Conservation (phyloP, 1,139 yeast species). For the Hyphopichia khmerensis region DNA sequence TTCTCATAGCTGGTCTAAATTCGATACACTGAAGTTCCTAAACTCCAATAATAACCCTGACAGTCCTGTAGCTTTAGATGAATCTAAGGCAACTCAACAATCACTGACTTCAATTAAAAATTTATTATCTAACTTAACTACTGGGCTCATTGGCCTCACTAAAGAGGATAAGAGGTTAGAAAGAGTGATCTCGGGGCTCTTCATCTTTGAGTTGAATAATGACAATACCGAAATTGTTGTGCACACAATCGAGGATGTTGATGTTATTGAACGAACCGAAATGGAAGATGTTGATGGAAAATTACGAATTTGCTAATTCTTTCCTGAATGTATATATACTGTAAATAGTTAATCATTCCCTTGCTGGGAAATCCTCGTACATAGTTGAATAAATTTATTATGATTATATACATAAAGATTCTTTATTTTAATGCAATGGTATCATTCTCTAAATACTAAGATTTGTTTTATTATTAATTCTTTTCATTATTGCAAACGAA, state of each 20-base stretch:
- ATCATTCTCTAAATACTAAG: too few relatives aligned
- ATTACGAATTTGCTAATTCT: constrained; percentile 26
- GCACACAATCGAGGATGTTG: constrained; percentile 79
- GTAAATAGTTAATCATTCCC: constrained; percentile 3
- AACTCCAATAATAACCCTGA: constrained; percentile 1
- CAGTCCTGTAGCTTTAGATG: not conserved
- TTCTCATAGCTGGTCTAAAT: constrained; percentile 39
- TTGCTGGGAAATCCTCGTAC: not conserved
- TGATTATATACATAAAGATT: not conserved
- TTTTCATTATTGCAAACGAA: too few relatives aligned
- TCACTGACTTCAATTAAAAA: constrained; percentile 21
- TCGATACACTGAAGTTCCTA: constrained; percentile 26
- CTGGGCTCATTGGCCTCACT: constrained; percentile 32
- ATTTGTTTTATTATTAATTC: too few relatives aligned
- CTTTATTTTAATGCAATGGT: too few relatives aligned
- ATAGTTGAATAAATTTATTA: not conserved
- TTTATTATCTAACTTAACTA: constrained; percentile 25
- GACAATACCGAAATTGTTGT: constrained; percentile 58
- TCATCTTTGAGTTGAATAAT: constrained; percentile 69
- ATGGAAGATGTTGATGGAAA: constrained; percentile 27
- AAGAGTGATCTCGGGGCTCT: constrained; percentile 63
- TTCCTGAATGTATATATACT: not conserved
- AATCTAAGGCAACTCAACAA: constrained; percentile 1
- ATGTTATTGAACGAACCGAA: constrained; percentile 52
- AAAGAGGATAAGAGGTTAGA: constrained; percentile 38